phyloP scores from a whole-genome alignment of 192 early-diverging fungal genomes.

The Coemansia aciculifera region DNA sequence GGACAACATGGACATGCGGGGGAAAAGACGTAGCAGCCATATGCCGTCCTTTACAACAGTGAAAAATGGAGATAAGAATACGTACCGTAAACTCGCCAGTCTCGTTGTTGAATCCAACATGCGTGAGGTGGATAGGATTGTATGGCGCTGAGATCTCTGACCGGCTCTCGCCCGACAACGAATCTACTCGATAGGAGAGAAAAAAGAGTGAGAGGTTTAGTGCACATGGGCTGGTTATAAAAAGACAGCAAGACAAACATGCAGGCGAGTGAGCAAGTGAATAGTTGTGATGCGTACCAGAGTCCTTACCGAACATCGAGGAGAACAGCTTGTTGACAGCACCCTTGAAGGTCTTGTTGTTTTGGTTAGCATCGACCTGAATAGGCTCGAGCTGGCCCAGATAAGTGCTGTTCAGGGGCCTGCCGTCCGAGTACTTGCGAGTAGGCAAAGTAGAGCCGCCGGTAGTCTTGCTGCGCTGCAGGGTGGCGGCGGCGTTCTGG shows the following conservation, averaged over 20 bases:
- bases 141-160: conserved; percentile 92
- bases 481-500: conserved; percentile 15
- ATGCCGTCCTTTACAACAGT: neutral
- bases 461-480: conserved; percentile 57
- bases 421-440: conserved; percentile 53
- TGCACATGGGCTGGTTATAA: neutral
- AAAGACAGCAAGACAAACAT: neutral
- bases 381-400: conserved; percentile 55
- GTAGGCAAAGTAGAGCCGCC: conserved; percentile 37
- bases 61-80: neutral
- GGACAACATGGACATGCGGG: conserved; percentile 4
- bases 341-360: conserved; percentile 56
- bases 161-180: conserved; percentile 68
- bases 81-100: conserved; percentile 91
- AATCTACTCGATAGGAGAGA: conserved; percentile 39
- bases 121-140: conserved; percentile 95
- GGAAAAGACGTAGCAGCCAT: neutral
- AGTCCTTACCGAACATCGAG: conserved; percentile 55
- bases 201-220: neutral
- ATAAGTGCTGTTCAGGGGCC: conserved; percentile 54
- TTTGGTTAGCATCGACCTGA: conserved; percentile 36
- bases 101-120: conserved; percentile 96
- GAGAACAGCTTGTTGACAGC: conserved; percentile 56
- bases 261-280: neutral
- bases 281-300: neutral